Evolutionary conservation across 192 early-diverging fungal genomes (phyloP).

Genomic region (Podila minutissima): DNA sequence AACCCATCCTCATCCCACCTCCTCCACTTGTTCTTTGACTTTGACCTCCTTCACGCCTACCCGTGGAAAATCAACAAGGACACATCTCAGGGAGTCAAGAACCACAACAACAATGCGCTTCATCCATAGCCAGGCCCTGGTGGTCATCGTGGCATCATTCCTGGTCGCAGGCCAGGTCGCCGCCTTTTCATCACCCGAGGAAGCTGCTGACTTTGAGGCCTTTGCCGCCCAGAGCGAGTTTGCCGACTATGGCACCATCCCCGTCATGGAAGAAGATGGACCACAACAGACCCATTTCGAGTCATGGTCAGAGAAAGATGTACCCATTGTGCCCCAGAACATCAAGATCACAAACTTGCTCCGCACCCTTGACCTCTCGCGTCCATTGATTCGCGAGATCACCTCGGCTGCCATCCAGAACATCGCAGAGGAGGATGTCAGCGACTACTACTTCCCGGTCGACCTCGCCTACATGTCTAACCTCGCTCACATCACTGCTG

Average conservation of each 20-base stretch:
- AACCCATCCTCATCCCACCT: background rate
- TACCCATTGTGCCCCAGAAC: conserved; percentile 40
- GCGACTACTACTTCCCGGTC: conserved; percentile 61
- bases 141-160: conserved; percentile 27
- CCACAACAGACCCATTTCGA: conserved; percentile 8
- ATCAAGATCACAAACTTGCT: conserved; percentile 67
- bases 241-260: background rate
- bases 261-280: background rate
- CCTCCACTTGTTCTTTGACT: background rate
- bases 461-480: conserved; percentile 24
- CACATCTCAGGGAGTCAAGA: background rate
- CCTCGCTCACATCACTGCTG: conserved; percentile 54
- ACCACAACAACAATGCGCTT: conserved; percentile 8
- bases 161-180: conserved; percentile 2
- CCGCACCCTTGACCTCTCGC: conserved; percentile 70
- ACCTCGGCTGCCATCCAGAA: conserved; percentile 57
- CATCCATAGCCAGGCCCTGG: conserved; percentile 18
- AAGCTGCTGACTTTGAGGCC: background rate
- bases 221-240: conserved; percentile 4
- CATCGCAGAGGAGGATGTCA: conserved; percentile 41
- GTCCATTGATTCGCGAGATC: conserved; percentile 58
- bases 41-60: background rate
- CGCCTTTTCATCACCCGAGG: conserved; percentile 2
- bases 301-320: conserved; percentile 11
- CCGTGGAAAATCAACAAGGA: background rate